Conservation (phyloP, 768 basidiomycete genomes). For the Mycena rosella region DNA sequence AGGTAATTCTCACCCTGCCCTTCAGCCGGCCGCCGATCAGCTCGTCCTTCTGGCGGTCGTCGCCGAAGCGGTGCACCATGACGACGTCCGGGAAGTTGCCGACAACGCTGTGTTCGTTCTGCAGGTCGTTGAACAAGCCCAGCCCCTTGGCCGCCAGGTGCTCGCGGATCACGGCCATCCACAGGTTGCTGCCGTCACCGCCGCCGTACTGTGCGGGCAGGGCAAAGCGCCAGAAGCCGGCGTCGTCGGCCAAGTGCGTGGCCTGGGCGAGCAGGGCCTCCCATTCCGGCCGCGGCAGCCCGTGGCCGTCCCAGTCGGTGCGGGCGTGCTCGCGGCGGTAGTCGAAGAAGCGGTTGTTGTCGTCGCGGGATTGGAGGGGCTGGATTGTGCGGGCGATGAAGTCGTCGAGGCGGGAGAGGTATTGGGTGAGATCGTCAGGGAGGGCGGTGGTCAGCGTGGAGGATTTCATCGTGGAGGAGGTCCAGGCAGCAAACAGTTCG, state of each 20-base stretch:
- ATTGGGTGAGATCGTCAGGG: conserved; percentile 22
- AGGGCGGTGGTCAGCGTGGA: conserved; percentile 23
- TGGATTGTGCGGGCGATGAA: conserved; percentile 26
- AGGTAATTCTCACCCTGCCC: conserved; percentile 23
- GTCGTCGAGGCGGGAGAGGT: conserved; percentile 25
- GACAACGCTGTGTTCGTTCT: conserved; percentile 33
- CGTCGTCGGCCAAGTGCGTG: conserved; percentile 20
- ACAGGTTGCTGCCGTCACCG: conserved; percentile 23
- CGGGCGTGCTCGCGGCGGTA: conserved; percentile 31
- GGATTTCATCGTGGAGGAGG: conserved; percentile 16
- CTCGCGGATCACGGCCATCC: conserved; percentile 30
- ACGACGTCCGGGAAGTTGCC: conserved; percentile 31
- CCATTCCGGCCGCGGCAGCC: conserved; percentile 26
- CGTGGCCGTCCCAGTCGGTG: conserved; percentile 21
- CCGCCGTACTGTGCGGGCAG: conserved; percentile 30
- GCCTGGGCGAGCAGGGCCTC: conserved; percentile 30
- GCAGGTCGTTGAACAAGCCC: conserved; percentile 29
- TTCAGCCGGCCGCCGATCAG: conserved; percentile 28
- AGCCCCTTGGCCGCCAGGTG: conserved; percentile 28
- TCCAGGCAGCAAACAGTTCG: conserved; percentile 8
- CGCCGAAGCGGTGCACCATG: conserved; percentile 29
- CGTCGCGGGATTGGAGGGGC: conserved; percentile 28
- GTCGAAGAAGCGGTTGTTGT: conserved; percentile 33
- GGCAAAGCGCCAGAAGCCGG: conserved; percentile 29
- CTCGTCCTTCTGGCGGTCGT: conserved; percentile 28